Evolutionary conservation across 768 basidiomycete species (phyloP), one percentile per base, ranked within the genome.

Genomic region (Mrakia blollopis): DNA sequence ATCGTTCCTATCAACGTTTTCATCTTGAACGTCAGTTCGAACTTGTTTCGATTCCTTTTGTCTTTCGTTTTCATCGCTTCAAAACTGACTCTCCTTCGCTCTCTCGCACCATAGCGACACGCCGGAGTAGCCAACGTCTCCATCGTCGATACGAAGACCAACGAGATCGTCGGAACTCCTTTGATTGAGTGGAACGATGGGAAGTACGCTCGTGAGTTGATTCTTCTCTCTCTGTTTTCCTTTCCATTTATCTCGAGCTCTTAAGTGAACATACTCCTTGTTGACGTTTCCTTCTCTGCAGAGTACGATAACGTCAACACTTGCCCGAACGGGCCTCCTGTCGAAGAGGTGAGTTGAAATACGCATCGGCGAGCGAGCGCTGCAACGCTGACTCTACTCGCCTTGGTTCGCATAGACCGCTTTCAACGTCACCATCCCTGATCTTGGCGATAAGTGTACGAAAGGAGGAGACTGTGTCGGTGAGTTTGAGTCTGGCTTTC

Each of bases 71-170:
- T 35, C 9, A 8, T 32, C 28, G 25, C 52, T 72, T n/a, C 52
- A 18, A 13, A 21, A 3, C 32, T 54, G 6, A 18, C 32, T 32
- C 23, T 28, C 14, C 13, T 21, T 16, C 52, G 4, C 9, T 67
- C 47, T 41, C 54, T 50, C 18, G n/a, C n/a, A n/a, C n/a, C n/a
- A 60, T 23, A 76, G 54, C 70, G 71, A 14, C 76, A 77, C 37
- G 70, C 37, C 10, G 76, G 76, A n/a, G 32, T 62, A 23, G 76
- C 76, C 41, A 77, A 77, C 70, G 76, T 77, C 23, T 72, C 70
- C 28, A 72, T 77, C 76, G 69, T 77, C 76, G 71, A 77, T 47
- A 72, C 76, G n/a, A 57, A 70, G 61, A 77, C 76, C 21, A 77
- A 77, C 71, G 44, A 57, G 21, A 47, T 77, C 70, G 62, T 77